These are phyloP conservation scores for Talaromyces sp. DNA, from an alignment of 2,329 filamentous ascomycete species.

Conservation along the genomic window DNA sequence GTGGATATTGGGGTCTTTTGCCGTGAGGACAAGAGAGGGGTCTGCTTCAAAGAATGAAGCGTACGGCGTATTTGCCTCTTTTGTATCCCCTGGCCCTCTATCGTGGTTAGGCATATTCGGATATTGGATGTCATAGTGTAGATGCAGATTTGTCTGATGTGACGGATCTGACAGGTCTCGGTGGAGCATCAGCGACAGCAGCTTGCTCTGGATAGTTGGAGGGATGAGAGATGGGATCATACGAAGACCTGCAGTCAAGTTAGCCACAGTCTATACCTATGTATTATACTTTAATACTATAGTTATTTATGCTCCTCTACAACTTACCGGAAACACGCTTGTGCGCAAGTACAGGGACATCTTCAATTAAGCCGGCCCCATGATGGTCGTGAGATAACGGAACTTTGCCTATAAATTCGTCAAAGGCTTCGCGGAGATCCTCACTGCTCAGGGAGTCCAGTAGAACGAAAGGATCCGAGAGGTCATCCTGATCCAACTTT, in stretches of 20 bases:
- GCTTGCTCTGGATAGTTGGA: conserved; percentile 58
- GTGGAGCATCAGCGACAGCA: conserved; percentile 72
- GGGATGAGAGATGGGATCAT: conserved; percentile 73
- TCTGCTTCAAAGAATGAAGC: conserved; percentile 53
- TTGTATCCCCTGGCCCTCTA: background rate
- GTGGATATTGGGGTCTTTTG: conserved; percentile 70
- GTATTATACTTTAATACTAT: background rate
- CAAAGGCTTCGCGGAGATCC: conserved; percentile 26
- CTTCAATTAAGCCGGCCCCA: conserved; percentile 15
- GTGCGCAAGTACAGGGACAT: conserved; percentile 33
- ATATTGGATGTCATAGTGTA: conserved; percentile 71
- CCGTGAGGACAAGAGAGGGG: conserved; percentile 33
- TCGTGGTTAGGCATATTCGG: conserved; percentile 22
- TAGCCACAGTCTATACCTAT: background rate
- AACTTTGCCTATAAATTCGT: conserved; percentile 22
- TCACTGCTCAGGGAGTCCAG: conserved; percentile 24
- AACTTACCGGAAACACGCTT: conserved; percentile 32
- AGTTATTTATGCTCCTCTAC: background rate
- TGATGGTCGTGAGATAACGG: conserved; percentile 10
- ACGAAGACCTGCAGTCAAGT: conserved; percentile 59
- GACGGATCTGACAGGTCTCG: conserved; percentile 65
- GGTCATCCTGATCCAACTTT: conserved; percentile 30
- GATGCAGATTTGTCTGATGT: conserved; percentile 86
- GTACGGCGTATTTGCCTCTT: background rate
- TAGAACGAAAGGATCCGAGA: conserved; percentile 23